phyloP scores from a whole-genome alignment of 2,329 filamentous ascomycete genomes.

The Xylaria sp. region DNA sequence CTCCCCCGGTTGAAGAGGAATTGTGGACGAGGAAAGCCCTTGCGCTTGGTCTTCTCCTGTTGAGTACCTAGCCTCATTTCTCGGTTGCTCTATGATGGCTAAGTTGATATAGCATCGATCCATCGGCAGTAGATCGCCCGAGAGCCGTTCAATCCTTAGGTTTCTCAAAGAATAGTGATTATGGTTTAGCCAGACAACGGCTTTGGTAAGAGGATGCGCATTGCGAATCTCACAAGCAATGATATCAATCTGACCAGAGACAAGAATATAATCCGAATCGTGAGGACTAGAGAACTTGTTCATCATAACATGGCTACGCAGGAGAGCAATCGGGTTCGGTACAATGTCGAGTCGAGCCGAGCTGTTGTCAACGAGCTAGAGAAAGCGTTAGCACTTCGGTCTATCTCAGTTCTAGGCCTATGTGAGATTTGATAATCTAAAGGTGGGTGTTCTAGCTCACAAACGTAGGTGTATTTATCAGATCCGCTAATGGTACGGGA shows the following conservation, averaged over 20 bases:
- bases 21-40: too few species aligned
- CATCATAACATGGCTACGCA: constrained; percentile 11
- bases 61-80: neutral
- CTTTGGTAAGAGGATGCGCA: neutral
- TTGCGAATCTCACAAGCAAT: neutral
- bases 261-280: neutral
- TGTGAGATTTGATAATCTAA: too few species aligned
- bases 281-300: constrained; percentile 25
- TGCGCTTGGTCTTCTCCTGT: too few species aligned
- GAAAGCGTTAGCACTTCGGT: too few species aligned
- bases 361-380: constrained; percentile 8
- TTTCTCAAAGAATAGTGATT: neutral
- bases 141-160: constrained; percentile 24
- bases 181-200: neutral
- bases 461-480: too few species aligned
- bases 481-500: too few species aligned
- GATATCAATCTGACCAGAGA: neutral
- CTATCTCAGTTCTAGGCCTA: too few species aligned
- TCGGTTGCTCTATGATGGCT: constrained; percentile 4
- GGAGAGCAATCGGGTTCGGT: constrained; percentile 4
- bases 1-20: neutral
- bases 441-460: too few species aligned
- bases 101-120: constrained; percentile 32
- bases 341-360: constrained; percentile 15
- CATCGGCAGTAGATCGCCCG: constrained; percentile 15